phyloP scores from a whole-genome alignment of 306 rosid species.

The Datisca glomerata region DNA sequence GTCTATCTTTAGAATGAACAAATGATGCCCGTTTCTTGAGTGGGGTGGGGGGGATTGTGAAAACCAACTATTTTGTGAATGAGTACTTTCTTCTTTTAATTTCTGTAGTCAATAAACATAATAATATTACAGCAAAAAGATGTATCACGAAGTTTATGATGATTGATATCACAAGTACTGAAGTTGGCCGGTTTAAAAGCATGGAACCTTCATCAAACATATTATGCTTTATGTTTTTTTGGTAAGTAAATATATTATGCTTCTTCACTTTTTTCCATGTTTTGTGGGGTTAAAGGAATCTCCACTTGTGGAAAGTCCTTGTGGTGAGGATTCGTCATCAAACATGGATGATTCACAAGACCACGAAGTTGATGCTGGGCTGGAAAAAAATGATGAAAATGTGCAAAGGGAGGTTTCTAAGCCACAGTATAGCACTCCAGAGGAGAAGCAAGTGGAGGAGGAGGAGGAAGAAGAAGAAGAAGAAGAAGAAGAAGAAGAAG shows the following conservation, averaged over 20 bases:
- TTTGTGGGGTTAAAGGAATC: slow-evolving; percentile 30
- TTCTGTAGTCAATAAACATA: no score
- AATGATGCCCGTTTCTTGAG: no score
- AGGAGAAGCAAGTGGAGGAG: slow-evolving; percentile 30
- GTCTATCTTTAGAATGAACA: no score
- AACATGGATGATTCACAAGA: slow-evolving; percentile 48
- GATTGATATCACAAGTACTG: no score
- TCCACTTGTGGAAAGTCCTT: slow-evolving; percentile 47
- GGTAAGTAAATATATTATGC: slow-evolving; percentile 7
- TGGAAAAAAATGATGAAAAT: slow-evolving; percentile 38
- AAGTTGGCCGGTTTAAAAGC: no score
- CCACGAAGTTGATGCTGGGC: slow-evolving; percentile 33
- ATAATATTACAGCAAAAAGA: no score
- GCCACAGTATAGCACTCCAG: slow-evolving; percentile 34
- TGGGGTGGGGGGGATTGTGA: no score
- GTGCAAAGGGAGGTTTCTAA: slow-evolving; percentile 33
- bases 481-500: slow-evolving; percentile 30
- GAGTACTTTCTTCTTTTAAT: neutral
- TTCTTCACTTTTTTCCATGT: slow-evolving; percentile 7
- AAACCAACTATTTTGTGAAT: no score
- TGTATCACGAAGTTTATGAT: no score
- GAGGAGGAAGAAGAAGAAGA: slow-evolving; percentile 30
- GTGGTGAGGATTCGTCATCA: slow-evolving; percentile 68
- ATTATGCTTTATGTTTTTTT: neutral
- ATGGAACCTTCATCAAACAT: neutral